Base-by-base conservation (phyloP, 768 basidiomycete genomes). In the Hygrophorus pudorinus region DNA sequence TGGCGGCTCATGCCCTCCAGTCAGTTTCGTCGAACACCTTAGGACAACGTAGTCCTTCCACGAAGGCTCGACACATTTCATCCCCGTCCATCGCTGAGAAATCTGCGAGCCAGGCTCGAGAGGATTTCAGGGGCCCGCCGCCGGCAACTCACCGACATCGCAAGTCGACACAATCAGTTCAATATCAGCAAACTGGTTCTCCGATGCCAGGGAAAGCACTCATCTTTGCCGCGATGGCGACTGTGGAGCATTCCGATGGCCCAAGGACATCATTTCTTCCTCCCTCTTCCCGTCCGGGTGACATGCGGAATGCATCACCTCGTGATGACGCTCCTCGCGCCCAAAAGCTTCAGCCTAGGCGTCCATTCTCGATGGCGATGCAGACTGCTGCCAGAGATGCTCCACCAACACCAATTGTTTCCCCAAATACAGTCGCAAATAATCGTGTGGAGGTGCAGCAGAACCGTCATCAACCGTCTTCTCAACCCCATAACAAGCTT, bases 141-240 rank as follows among this genome's bases (percentile, higher is more conserved):
- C 11, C 6, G 21, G n/a, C 33, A 14, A 43, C 42, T 20, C 16
- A 38, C 12, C 38, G 24, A 27, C 42, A 40, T 32, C 48, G 40
- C 32, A 46, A 39, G 32, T 9, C 38, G 29, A 21, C 39, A 10
- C 30, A 33, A 14, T 24, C 51, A 28, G 35, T 34, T 21, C 30
- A 18, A 29, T 30, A 34, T 33, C 31, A 18, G 8, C 47, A 28
- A 36, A 44, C 51, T 24, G 31, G 41, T 42, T 47, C 45, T 17
- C 44, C 45, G 31, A 46, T 51, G 30, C 39, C 51, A 21, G 54
- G 56, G 14, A 76, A 74, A 16, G 79, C 81, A 1, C 65, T 78
- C 17, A 84, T 85, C 27, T 84, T 84, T 45, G 58, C 78, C 5
- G 76, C 79, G 3, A 76, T 73, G 70, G 63, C 66, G 10, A 42